Evolutionary conservation across 495 filamentous ascomycete species (phyloP).

Genomic region (Lasiosphaeria ovina): DNA sequence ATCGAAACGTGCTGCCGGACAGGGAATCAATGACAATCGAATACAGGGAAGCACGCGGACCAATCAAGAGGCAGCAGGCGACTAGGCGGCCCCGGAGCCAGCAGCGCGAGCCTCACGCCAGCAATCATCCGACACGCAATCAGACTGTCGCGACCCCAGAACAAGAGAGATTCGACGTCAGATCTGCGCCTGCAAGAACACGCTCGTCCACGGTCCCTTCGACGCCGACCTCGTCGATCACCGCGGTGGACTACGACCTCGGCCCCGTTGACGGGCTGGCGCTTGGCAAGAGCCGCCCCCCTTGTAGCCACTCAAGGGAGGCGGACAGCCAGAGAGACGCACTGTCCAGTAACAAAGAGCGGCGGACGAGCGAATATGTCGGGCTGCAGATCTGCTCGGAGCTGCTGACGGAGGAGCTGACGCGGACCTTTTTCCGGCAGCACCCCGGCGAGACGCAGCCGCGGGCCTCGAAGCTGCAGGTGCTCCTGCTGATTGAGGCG

Average conservation of each 20-base stretch:
- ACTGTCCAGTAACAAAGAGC: not conserved
- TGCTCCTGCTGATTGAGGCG: slow-evolving; percentile 27
- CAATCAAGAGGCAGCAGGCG: not conserved
- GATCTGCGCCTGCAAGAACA: not conserved
- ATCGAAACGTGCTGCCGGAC: slow-evolving; percentile 23
- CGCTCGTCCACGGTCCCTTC: not conserved
- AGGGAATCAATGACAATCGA: slow-evolving; percentile 13
- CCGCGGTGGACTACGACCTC: slow-evolving; percentile 5
- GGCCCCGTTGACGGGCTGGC: slow-evolving; percentile 2
- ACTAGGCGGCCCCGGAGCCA: not conserved
- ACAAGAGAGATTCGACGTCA: not conserved
- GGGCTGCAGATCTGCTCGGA: slow-evolving; percentile 24
- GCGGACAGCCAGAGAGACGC: not conserved
- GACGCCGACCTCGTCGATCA: slow-evolving; percentile 1
- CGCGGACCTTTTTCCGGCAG: slow-evolving; percentile 9
- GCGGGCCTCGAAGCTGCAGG: slow-evolving; percentile 16
- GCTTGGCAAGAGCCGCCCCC: not conserved
- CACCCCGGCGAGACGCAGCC: slow-evolving; percentile 4
- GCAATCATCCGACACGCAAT: not conserved
- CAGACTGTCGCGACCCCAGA: not conserved
- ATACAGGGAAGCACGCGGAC: not conserved
- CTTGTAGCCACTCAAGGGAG: not conserved
- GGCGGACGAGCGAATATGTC: slow-evolving; percentile 11
- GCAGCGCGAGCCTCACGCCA: not conserved
- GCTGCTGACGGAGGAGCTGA: slow-evolving; percentile 22